Percentiles rank a stretch among this genome's conserved stretches.
These are phyloP conservation scores for Candida ficus DNA, from an alignment of 805 yeast species.

Conservation along the genomic window DNA sequence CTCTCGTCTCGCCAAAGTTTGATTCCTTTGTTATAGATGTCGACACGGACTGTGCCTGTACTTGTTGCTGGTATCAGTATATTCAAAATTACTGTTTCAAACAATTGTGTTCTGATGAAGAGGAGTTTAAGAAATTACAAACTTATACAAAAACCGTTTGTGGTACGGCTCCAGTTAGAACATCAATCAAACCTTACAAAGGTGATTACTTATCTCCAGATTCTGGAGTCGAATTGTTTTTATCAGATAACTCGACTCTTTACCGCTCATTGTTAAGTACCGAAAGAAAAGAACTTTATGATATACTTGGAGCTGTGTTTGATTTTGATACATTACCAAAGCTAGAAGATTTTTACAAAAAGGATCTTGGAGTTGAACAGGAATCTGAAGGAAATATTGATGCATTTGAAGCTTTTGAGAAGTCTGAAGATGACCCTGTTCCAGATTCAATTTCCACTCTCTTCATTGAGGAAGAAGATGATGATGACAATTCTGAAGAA, in stretches of 20 bases:
- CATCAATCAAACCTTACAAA: constrained; percentile 12
- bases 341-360: background rate
- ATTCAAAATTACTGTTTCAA: constrained; percentile 22
- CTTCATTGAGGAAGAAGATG: constrained; percentile 1
- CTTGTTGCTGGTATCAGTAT: constrained; percentile 23
- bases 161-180: constrained; percentile 12
- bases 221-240: constrained; percentile 11
- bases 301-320: constrained; percentile 10
- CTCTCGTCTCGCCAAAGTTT: constrained; percentile 11
- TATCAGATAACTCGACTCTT: constrained; percentile 13
- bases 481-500: too few relatives aligned
- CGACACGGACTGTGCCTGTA: constrained; percentile 21
- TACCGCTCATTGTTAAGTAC: constrained; percentile 17
- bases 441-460: too few relatives aligned
- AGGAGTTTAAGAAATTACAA: constrained; percentile 12
- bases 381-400: background rate
- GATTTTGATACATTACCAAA: constrained; percentile 7
- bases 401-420: background rate
- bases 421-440: too few relatives aligned
- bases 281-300: constrained; percentile 15
- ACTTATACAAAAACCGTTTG: constrained; percentile 12
- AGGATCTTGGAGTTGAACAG: too few relatives aligned
- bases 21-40: constrained; percentile 1
- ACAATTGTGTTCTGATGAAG: constrained; percentile 16
- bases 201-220: background rate